Base-by-base conservation (phyloP, 2,329 filamentous ascomycete species). In the Capronia americana region DNA sequence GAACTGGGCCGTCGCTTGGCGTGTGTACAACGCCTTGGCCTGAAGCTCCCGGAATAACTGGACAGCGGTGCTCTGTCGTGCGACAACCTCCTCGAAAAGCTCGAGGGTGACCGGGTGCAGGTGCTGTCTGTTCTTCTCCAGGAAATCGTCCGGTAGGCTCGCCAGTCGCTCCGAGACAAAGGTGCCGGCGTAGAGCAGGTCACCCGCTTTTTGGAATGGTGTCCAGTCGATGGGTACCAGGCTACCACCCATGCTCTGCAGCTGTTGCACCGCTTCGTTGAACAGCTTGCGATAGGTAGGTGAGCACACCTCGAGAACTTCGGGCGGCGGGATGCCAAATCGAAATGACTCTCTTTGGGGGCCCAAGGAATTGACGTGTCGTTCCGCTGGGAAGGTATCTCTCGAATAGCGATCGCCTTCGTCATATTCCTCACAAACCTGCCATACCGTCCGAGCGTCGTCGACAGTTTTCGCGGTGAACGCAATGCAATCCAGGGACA, bases 161-260 rank as follows among this genome's bases (percentile, higher is more conserved):
- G 83, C 82, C 10, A 86, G 77, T 17, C 86, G 80, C 72, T 88
- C 86, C 1, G 82, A 83, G 1, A 88, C 84, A 74, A 87, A 84
- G 0, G 85, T 83, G 0, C 85, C 85, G 24, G 84, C 82, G 71
- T 88, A 88, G 0, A 88, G 76, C 1, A 88, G 77, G 57, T 82
- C 77, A 2, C 83, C 85, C 3, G 84, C 85, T 57, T 81, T 79
- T 62, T 86, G 81, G 46, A 88, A 84, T 1, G 78, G 74, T 1
- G 75, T 70, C 74, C 85, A 87, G 69, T 86, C 81, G 26, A 82
- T 74, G 1, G 80, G 75, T 32, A 77, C 71, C 8, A 84, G 74
- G 0, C 72, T 73, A 58, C 83, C 83, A 0, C 82, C 83, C 0
- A 81, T 74, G 1, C 59, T 70, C 67, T 78, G 73, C 2, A 84